Base-by-base conservation (phyloP, 2,329 filamentous ascomycete genomes). In the Trichophyton verrucosum region DNA sequence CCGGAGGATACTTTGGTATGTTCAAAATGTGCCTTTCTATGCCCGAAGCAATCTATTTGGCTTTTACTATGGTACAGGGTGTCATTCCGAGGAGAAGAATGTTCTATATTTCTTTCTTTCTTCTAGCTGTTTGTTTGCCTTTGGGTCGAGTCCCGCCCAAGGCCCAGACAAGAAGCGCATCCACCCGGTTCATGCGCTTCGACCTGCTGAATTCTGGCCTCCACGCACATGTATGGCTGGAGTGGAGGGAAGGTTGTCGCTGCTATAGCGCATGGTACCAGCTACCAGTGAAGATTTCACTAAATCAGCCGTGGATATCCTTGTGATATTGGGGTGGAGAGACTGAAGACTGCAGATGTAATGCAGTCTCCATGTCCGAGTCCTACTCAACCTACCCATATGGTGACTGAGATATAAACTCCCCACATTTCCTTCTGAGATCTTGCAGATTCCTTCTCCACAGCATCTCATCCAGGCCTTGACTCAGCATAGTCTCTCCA, bases 141-240 rank as follows among this genome's bases (percentile, higher is more conserved):
- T 27, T 27, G 13, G 17, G 15, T 9, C 13, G 24, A 24, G 27
- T 27, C 49, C 49, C 49, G 6, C 17, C 22, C 24, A 55, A 17
- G 49, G 49, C 49, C 49, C 36, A 55, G 49, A 55, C 49, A 55
- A 36, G 49, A 55, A 55, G 49, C 49, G 49, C 49, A 55, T 55
- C 49, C 49, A 55, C 49, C 49, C 49, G 49, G 49, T 55, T 55
- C 49, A 55, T 55, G 49, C 49, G 49, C 49, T 55, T 55, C 49
- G 49, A 55, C 49, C 49, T 55, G 24, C 49, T 55, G 22, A 13
- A 55, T 55, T 55, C 33, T 55, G 49, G 24, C n/a, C 49, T 55
- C 5, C 27, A 7, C n/a, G 33, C 49, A 36, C 33, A 3, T 36
- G 8, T 27, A 55, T 55, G 11, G 20, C 27, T 49, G 46, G 46